phyloP scores from a whole-genome alignment of 2,329 filamentous ascomycete genomes.

The Cladorrhinum sp. region DNA sequence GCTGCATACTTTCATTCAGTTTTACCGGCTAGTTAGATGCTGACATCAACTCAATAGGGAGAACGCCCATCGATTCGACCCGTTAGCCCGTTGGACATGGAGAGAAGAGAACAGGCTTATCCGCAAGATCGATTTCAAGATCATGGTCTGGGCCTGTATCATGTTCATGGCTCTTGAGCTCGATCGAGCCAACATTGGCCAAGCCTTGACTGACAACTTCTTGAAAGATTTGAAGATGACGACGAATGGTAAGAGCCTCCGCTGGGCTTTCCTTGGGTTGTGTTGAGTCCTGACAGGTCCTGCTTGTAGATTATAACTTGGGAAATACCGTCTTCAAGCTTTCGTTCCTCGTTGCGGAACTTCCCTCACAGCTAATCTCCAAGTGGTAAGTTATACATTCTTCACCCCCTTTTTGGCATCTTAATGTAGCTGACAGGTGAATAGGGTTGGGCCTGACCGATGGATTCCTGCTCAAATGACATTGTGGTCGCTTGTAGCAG shows the following conservation, averaged over 20 bases:
- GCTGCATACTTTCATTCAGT: not conserved
- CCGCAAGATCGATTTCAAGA: slow-evolving; percentile 40
- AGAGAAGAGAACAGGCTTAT: slow-evolving; percentile 38
- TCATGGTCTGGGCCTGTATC: slow-evolving; percentile 47
- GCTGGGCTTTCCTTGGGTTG: not conserved
- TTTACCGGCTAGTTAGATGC: not conserved
- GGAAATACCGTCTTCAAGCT: slow-evolving; percentile 50
- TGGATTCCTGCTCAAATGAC: slow-evolving; percentile 61
- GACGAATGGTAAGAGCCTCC: slow-evolving; percentile 41
- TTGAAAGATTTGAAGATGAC: slow-evolving; percentile 41
- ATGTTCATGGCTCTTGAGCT: slow-evolving; percentile 52
- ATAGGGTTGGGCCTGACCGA: slow-evolving; percentile 54
- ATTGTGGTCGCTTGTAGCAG: slow-evolving; percentile 53
- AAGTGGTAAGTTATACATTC: too few species aligned
- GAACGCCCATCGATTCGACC: slow-evolving; percentile 47
- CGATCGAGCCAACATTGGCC: slow-evolving; percentile 45
- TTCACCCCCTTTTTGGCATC: too few species aligned
- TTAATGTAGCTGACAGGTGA: too few species aligned
- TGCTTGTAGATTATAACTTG: slow-evolving; percentile 41
- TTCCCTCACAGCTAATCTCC: slow-evolving; percentile 59
- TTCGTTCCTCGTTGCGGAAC: slow-evolving; percentile 52
- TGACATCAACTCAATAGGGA: slow-evolving; percentile 30
- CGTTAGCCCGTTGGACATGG: slow-evolving; percentile 42
- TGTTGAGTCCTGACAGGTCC: slow-evolving; percentile 1
- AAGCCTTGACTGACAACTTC: slow-evolving; percentile 49